phyloP scores from a whole-genome alignment of 805 yeast genomes.

The Schwanniomyces yamadae region DNA sequence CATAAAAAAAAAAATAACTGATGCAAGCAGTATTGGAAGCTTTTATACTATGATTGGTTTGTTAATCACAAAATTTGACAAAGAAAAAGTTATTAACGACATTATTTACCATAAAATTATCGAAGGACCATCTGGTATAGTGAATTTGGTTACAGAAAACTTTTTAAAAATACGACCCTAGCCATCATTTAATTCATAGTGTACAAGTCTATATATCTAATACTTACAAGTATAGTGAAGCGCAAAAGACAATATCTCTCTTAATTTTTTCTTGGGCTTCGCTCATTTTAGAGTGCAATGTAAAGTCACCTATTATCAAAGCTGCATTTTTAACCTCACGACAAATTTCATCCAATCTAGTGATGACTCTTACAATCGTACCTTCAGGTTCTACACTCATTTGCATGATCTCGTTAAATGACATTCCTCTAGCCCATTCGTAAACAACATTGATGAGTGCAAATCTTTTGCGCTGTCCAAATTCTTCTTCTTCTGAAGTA shows the following conservation, averaged over 20 bases:
- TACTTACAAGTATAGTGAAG: slow-evolving; percentile 74
- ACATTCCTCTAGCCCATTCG: slow-evolving; percentile 95
- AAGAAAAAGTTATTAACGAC: slow-evolving; percentile 18
- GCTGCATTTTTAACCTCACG: slow-evolving; percentile 94
- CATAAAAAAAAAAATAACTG: slow-evolving; percentile 14
- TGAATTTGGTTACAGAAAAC: slow-evolving; percentile 17
- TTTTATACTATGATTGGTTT: slow-evolving; percentile 41
- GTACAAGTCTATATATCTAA: slow-evolving; percentile 1
- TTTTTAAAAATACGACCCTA: slow-evolving; percentile 1
- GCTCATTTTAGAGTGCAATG: slow-evolving; percentile 84
- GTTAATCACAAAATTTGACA: slow-evolving; percentile 27
- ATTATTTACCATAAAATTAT: slow-evolving; percentile 21
- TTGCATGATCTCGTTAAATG: slow-evolving; percentile 88
- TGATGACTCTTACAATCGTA: slow-evolving; percentile 92
- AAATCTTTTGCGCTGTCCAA: slow-evolving; percentile 79
- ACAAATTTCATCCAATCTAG: slow-evolving; percentile 91
- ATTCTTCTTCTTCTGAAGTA: slow-evolving; percentile 82
- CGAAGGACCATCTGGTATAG: slow-evolving; percentile 31
- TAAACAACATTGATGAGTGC: slow-evolving; percentile 91
- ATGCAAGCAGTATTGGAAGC: slow-evolving; percentile 30
- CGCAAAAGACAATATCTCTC: slow-evolving; percentile 96
- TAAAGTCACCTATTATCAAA: slow-evolving; percentile 88
- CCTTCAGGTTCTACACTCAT: slow-evolving; percentile 93
- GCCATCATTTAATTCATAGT: not conserved
- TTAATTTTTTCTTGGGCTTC: slow-evolving; percentile 93